These are phyloP conservation scores for Myochromella boudieri DNA, from an alignment of 768 basidiomycete genomes.

Conservation along the genomic window DNA sequence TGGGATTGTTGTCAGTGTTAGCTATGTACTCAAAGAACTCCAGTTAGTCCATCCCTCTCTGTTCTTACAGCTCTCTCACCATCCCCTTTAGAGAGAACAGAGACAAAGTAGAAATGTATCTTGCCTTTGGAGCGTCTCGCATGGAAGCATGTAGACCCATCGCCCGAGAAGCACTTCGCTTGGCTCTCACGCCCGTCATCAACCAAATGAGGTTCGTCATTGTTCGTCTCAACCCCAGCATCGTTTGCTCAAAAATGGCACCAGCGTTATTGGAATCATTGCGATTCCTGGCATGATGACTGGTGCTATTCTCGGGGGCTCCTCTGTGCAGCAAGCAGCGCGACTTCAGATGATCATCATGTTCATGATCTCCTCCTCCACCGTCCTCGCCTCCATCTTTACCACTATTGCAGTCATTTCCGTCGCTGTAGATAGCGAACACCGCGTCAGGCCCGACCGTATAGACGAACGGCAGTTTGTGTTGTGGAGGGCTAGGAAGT, in stretches of 20 bases:
- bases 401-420: slow-evolving; percentile 59
- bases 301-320: slow-evolving; percentile 85
- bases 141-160: slow-evolving; percentile 84
- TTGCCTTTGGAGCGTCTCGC: slow-evolving; percentile 83
- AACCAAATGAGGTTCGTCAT: slow-evolving; percentile 76
- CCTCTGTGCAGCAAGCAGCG: slow-evolving; percentile 82
- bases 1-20: slow-evolving; percentile 68
- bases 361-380: slow-evolving; percentile 87
- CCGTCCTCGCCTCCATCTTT: slow-evolving; percentile 67
- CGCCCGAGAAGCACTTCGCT: slow-evolving; percentile 72
- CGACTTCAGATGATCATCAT: slow-evolving; percentile 91
- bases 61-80: neutral
- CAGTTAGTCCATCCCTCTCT: slow-evolving; percentile 42
- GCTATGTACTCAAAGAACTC: slow-evolving; percentile 74
- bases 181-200: slow-evolving; percentile 79
- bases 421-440: slow-evolving; percentile 66
- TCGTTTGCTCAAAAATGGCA: neutral
- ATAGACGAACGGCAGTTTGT: slow-evolving; percentile 41
- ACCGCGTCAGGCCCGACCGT: slow-evolving; percentile 64
- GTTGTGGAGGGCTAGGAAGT: slow-evolving; percentile 22
- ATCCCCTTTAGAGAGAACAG: slow-evolving; percentile 60
- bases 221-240: neutral
- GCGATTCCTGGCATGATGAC: slow-evolving; percentile 93
- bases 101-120: slow-evolving; percentile 84
- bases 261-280: slow-evolving; percentile 72